These are phyloP conservation scores for Zygotorulaspora mrakii DNA, from an alignment of 1,139 yeast genomes.

Conservation along the genomic window DNA sequence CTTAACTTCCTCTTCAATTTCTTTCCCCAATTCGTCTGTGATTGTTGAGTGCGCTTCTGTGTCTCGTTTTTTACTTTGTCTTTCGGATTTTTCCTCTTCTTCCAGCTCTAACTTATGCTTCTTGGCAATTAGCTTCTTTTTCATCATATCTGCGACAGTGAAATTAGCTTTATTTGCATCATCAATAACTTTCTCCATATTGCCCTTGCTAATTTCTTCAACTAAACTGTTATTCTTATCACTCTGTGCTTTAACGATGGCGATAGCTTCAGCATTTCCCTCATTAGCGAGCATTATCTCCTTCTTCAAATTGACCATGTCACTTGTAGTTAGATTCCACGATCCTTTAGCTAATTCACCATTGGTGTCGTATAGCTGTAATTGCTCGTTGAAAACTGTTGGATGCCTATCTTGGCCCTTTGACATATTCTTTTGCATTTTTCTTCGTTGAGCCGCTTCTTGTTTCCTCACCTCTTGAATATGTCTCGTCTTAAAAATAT, in stretches of 20 bases:
- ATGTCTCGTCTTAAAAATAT: constrained; percentile 67
- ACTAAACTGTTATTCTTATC: constrained; percentile 29
- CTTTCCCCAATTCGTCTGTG: constrained; percentile 20
- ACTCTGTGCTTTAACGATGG: constrained; percentile 48
- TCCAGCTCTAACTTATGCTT: constrained; percentile 24
- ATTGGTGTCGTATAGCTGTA: constrained; percentile 70
- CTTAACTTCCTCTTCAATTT: constrained; percentile 27
- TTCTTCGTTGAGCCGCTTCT: constrained; percentile 60
- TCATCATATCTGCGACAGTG: constrained; percentile 44
- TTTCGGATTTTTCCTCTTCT: constrained; percentile 18
- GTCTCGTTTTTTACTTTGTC: constrained; percentile 10
- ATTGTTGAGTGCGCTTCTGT: constrained; percentile 19
- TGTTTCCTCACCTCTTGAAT: constrained; percentile 65
- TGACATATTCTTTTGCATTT: constrained; percentile 44
- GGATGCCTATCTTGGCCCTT: constrained; percentile 78
- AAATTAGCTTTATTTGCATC: constrained; percentile 38
- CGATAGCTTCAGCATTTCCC: constrained; percentile 71
- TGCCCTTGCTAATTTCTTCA: constrained; percentile 29
- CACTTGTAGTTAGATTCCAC: constrained; percentile 69
- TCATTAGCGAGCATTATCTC: constrained; percentile 71
- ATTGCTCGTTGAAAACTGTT: constrained; percentile 60
- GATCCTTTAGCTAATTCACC: constrained; percentile 58
- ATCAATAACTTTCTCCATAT: constrained; percentile 35
- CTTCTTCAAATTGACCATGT: constrained; percentile 63
- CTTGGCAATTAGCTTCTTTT: constrained; percentile 37